phyloP scores from a whole-genome alignment of 2,329 filamentous ascomycete genomes.

The Shiraia sp. region DNA sequence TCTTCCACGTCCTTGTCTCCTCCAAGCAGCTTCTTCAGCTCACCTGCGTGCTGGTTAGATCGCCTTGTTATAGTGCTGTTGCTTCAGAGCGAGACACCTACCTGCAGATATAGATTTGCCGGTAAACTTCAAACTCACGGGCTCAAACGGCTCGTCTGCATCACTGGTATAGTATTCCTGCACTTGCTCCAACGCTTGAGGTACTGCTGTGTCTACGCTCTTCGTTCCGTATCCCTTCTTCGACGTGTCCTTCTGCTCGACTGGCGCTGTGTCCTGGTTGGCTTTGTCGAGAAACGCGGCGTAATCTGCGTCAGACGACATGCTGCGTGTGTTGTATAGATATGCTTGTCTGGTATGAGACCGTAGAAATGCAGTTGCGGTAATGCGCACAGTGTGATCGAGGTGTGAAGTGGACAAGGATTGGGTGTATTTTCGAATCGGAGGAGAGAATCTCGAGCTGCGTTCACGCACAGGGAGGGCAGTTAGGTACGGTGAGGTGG shows the following conservation, averaged over 20 bases:
- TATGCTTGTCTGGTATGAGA: background rate
- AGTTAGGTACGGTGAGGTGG: background rate
- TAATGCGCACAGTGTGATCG: background rate
- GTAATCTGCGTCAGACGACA: slow-evolving; percentile 82
- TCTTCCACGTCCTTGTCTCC: slow-evolving; percentile 65
- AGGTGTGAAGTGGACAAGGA: background rate
- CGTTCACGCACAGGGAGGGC: background rate
- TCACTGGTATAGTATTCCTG: slow-evolving; percentile 76
- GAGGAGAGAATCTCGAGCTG: background rate
- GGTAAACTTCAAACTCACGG: slow-evolving; percentile 68
- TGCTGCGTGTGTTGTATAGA: slow-evolving; percentile 40
- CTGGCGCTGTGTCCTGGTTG: slow-evolving; percentile 64
- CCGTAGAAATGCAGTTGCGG: too few relatives aligned
- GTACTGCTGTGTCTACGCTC: slow-evolving; percentile 59
- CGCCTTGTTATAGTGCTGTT: too few relatives aligned
- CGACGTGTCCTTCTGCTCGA: slow-evolving; percentile 24
- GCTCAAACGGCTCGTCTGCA: slow-evolving; percentile 82
- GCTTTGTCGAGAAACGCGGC: slow-evolving; percentile 84
- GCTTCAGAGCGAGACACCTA: too few relatives aligned
- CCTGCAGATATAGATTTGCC: slow-evolving; percentile 61
- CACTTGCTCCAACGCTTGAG: slow-evolving; percentile 46
- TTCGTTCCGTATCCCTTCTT: slow-evolving; percentile 38
- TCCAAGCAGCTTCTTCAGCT: slow-evolving; percentile 70
- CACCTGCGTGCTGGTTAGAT: slow-evolving; percentile 53
- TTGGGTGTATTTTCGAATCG: background rate